Evolutionary conservation across 345 rosid species (phyloP), one percentile per base, ranked within the genome.

Genomic region (Kandelia obovata): DNA sequence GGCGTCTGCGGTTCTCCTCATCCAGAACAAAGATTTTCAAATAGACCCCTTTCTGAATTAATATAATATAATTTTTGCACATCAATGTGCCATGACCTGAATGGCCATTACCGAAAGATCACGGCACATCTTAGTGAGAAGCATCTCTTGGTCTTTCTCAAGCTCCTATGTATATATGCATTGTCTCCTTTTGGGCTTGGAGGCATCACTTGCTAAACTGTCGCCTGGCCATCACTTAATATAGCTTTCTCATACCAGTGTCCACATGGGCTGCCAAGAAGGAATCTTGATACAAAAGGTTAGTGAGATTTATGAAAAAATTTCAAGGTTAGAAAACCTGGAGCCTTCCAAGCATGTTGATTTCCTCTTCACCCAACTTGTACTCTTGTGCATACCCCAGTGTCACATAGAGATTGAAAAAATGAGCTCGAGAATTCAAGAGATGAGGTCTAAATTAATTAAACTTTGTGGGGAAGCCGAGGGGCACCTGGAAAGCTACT

Each of bases 341-440:
- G 43, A 21, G 6, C 77, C 77, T 2, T 68, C 69, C 53, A 63
- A 68, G 35, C 31, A 69, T 32, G 78, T 75, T 7, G 37, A 75
- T 61, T 55, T 26, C 8, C 74, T 75, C 62, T 69, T 69, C 74
- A 64, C 69, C 30, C 70, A 75, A 8, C 78, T 69, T 16, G 78
- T 75, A n/a, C 34, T 6, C 53, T 7, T 51, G 16, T 69, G 78
- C 32, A 64, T 58, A 9, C 55, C 55, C 13, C 66, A 49, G 7
- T 31, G 55, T 27, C 30, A 27, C 26, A 64, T 75, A 34, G 78
- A 75, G n/a, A n/a, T 75, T 2, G 35, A 61, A 28, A 69, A 58
- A 20, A n/a, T 69, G 65, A 30, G 35, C 19, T 26, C 64, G 35
- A 57, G 31, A 46, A 55, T 51, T 52, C 66, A 75, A 57, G 60